Percentiles rank a stretch among this genome's conserved stretches.
These are phyloP conservation scores for Protomyces pachydermus DNA, from an alignment of 1,139 yeast species.

Conservation along the genomic window DNA sequence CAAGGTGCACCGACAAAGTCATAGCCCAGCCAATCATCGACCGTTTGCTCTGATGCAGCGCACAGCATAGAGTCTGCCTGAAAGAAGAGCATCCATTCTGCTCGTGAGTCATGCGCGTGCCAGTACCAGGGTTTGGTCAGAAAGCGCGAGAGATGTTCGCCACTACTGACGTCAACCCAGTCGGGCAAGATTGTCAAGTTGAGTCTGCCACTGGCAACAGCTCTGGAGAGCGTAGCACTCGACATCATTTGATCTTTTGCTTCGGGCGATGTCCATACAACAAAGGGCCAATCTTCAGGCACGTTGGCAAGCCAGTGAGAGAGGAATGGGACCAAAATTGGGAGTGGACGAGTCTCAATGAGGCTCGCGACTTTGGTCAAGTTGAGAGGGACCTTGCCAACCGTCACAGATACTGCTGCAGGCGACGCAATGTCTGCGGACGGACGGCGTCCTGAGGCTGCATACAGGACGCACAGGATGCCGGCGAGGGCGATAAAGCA, in stretches of 20 bases:
- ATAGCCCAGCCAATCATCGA: constrained; percentile 24
- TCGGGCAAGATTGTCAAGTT: constrained; percentile 11
- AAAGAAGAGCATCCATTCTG: constrained; percentile 24
- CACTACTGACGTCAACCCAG: constrained; percentile 7
- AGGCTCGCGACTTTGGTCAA: constrained; percentile 19
- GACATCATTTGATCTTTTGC: neutral
- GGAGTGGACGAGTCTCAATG: constrained; percentile 24
- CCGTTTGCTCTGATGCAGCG: constrained; percentile 11
- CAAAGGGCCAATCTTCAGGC: constrained; percentile 23
- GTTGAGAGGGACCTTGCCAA: neutral
- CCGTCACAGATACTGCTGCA: neutral
- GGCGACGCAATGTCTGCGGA: neutral
- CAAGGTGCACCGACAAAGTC: constrained; percentile 19
- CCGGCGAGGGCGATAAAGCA: neutral
- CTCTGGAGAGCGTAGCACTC: neutral
- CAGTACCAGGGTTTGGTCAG: constrained; percentile 24
- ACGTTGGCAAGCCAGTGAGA: constrained; percentile 18
- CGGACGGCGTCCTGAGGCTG: neutral
- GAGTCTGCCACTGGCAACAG: constrained; percentile 1
- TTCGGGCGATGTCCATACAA: constrained; percentile 5
- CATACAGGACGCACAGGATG: neutral
- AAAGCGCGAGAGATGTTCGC: constrained; percentile 10
- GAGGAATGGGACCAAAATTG: constrained; percentile 13
- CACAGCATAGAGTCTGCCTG: constrained; percentile 15
- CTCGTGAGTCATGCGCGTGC: constrained; percentile 6